Base-by-base conservation (phyloP, 306 rosid genomes). In the Mucuna pruriens region DNA sequence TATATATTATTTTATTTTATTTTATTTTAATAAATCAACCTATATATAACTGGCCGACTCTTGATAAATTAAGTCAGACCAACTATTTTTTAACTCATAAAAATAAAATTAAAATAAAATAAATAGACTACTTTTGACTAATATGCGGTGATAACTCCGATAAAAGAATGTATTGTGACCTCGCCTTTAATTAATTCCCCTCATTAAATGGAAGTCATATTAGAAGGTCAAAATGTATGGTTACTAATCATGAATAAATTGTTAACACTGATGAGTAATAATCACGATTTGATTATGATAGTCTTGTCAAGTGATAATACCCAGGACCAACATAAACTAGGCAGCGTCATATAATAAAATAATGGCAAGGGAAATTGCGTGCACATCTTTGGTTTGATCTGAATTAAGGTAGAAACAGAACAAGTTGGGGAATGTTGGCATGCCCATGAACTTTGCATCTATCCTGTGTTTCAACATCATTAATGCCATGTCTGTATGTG, bases 361-460 rank as follows among this genome's bases (percentile, higher is more conserved):
- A 22, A 76, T 69, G 82, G 23, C 48, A 34, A 17, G 25, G 19
- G 83, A 33, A 54, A 71, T 84, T 82, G 75, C 85, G 83, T 78
- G 75, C 70, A 78, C 54, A 58, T 55, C 9, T 81, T 84, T 44
- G 84, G 51, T 36, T 31, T 49, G 61, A 66, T 10, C 4, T 13
- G 11, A 54, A 45, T 75, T 46, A 20, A 19, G 15, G 71, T 33
- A 10, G 9, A 23, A 23, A 51, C 51, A 17, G 8, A 74, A 60
- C 42, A 51, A 66, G 72, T 51, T 48, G 33, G 79, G 67, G 9
- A 73, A 73, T 61, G 36, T 4, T 36, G 67, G 51, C 31, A 62
- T 15, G 25, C 6, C 22, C n/a, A 17, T 65, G 29, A 65, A 65
- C 7, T n/a, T 64, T 64, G 46, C 45, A 25, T 64, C 46, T 9